Evolutionary conservation across 2,329 filamentous ascomycete genomes (phyloP), one percentile per base, ranked within the genome.

Genomic region (Coccinonectria pachysandricola): DNA sequence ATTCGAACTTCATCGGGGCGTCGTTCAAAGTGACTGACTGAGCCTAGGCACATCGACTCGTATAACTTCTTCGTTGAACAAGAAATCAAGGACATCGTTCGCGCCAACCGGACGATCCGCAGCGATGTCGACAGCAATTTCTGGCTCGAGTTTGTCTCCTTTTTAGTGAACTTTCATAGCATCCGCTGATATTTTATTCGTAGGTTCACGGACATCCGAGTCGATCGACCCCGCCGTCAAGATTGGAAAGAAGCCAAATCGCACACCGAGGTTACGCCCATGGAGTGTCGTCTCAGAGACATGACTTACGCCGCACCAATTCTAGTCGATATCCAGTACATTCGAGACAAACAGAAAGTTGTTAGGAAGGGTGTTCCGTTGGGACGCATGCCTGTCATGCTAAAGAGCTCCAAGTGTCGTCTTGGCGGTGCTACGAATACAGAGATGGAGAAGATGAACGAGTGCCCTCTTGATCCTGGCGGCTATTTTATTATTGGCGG

Each of bases 31-130:
- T 21, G 12, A 31, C 15, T 16, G 11, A 12, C 9, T 16, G 8
- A 19, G 12, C 10, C 6, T 21, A 68, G 66, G 45, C 87, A 95
- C 55, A 88, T 94, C 50, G 92, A 98, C 62, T 96, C 91, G 13
- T 98, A 92, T 68, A 95, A 98, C 60, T 94, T 91, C 60, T 96
- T 98, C 46, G 81, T 95, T 41, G 85, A 98, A 44, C 81, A 92
- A 30, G 87, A 96, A 52, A 77, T 98, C 54, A 94, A 94, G 60
- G 87, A 95, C 46, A 98, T 98, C 43, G 80, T 98, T 40, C 78
- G 84, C 51, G 83, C 88, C 26, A 96, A 95, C 53, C 77, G 80
- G 24, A 79, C 76, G 20, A 82, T 98, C 37, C 75, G 81, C 41
- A 94, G 87, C 56, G 88, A 96, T 63, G 82, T 91, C 23, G 86